Evolutionary conservation across 805 yeast genomes (phyloP).

Genomic region (Candida ficus): DNA sequence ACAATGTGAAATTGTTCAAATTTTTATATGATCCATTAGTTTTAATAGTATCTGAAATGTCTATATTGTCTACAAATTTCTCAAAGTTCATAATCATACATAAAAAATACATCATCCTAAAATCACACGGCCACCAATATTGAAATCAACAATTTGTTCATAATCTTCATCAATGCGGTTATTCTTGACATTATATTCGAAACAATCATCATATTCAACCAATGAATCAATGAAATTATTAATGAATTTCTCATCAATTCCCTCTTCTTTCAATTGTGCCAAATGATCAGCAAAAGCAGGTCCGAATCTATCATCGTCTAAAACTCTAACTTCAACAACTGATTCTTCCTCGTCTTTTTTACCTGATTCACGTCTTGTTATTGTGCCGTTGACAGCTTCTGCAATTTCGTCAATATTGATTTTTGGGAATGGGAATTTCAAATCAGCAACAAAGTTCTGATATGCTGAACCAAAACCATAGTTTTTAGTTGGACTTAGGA

Average conservation of each 20-base stretch:
- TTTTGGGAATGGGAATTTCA: constrained; percentile 19
- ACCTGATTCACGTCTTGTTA: constrained; percentile 20
- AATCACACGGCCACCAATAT: background rate
- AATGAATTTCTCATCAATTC: background rate
- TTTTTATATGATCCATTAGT: no score
- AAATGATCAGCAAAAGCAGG: background rate
- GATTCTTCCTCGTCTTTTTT: constrained; percentile 1
- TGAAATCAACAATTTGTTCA: background rate
- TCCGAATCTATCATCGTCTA: background rate
- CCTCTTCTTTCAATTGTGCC: background rate
- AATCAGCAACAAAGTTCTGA: constrained; percentile 24
- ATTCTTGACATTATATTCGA: background rate
- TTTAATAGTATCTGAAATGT: no score
- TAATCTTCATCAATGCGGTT: background rate
- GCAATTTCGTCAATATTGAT: constrained; percentile 30
- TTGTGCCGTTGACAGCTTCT: constrained; percentile 30
- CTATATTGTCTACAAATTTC: no score
- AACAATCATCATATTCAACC: no score
- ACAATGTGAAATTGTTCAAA: no score
- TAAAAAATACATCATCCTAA: background rate
- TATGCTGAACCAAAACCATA: constrained; percentile 37
- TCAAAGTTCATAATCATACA: no score
- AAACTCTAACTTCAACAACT: background rate
- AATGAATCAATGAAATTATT: background rate
- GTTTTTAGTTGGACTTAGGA: constrained; percentile 40